Percentiles rank a stretch among this genome's conserved stretches.
These are phyloP conservation scores for Allium cepa DNA, from an alignment of 106 monocot genomes.

Conservation along the genomic window DNA sequence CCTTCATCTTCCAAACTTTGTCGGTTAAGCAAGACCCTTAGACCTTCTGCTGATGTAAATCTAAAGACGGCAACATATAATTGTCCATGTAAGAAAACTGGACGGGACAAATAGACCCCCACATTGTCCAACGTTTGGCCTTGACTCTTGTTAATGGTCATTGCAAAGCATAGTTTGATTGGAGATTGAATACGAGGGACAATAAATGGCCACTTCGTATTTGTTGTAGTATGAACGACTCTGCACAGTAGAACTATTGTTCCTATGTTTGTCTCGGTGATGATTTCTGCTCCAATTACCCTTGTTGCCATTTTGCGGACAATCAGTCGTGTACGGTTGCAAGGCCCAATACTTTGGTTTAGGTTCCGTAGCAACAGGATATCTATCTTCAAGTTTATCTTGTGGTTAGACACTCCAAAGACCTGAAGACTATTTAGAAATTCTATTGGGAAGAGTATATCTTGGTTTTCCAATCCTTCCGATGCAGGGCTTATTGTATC, in stretches of 20 bases:
- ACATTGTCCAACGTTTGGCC: too few species aligned
- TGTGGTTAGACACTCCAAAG: background rate
- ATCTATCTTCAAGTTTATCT: constrained; percentile 6
- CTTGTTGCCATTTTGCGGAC: background rate
- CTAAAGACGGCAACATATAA: too few species aligned
- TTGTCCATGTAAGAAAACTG: too few species aligned
- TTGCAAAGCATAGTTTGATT: too few species aligned
- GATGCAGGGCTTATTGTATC: background rate
- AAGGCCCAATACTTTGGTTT: constrained; percentile 5
- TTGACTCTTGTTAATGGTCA: too few species aligned
- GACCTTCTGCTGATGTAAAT: too few species aligned
- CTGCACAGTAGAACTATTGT: constrained; percentile 2
- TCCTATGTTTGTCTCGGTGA: background rate
- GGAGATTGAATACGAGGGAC: too few species aligned
- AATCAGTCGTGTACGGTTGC: constrained; percentile 16
- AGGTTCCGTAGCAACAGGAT: constrained; percentile 13
- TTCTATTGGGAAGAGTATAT: background rate
- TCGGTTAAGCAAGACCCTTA: too few species aligned
- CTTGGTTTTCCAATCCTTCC: background rate
- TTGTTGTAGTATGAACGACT: background rate
- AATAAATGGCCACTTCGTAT: too few species aligned
- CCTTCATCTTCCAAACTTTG: too few species aligned
- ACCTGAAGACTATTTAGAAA: constrained; percentile 4
- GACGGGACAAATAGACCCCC: too few species aligned
- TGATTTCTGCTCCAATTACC: constrained; percentile 6